Evolutionary conservation across 2,329 filamentous ascomycete species (phyloP).

Genomic region (Bipolaris sorokiniana): DNA sequence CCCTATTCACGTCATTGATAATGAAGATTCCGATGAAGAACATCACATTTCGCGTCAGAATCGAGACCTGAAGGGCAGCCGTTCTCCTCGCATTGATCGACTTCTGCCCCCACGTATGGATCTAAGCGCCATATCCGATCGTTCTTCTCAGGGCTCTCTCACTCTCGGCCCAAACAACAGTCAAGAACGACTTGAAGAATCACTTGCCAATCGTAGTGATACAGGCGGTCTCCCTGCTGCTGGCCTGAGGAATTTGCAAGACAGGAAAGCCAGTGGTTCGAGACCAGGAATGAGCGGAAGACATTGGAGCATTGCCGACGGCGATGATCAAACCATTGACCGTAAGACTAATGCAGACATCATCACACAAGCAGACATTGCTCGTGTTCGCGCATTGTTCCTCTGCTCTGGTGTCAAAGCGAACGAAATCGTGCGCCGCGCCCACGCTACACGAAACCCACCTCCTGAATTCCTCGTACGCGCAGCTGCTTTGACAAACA

Average conservation of each 20-base stretch:
- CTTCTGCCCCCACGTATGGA: conserved; percentile 61
- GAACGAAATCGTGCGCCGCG: conserved; percentile 74
- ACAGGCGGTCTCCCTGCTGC: conserved; percentile 39
- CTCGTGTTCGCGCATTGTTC: conserved; percentile 76
- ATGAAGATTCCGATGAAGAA: conserved; percentile 31
- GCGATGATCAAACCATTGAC: conserved; percentile 38
- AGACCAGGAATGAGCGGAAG: conserved; percentile 51
- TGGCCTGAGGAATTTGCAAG: conserved; percentile 29
- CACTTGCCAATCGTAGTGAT: conserved; percentile 42
- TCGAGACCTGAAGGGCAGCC: conserved; percentile 44
- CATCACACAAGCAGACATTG: conserved; percentile 71
- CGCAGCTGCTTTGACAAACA: conserved; percentile 54
- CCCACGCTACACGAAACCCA: conserved; percentile 54
- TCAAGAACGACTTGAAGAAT: conserved; percentile 38
- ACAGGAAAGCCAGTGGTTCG: conserved; percentile 34
- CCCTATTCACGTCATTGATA: conserved; percentile 33
- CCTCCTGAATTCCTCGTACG: conserved; percentile 45
- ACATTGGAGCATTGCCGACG: conserved; percentile 65
- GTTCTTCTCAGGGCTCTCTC: conserved; percentile 28
- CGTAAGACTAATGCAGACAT: conserved; percentile 33
- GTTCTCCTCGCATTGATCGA: conserved; percentile 52
- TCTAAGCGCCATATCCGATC: conserved; percentile 36
- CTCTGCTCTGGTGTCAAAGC: conserved; percentile 90
- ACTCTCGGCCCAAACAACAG: conserved; percentile 30
- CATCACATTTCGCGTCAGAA: conserved; percentile 54